These are phyloP conservation scores for Monilinia laxa DNA, from an alignment of 2,329 filamentous ascomycete genomes.

Conservation along the genomic window DNA sequence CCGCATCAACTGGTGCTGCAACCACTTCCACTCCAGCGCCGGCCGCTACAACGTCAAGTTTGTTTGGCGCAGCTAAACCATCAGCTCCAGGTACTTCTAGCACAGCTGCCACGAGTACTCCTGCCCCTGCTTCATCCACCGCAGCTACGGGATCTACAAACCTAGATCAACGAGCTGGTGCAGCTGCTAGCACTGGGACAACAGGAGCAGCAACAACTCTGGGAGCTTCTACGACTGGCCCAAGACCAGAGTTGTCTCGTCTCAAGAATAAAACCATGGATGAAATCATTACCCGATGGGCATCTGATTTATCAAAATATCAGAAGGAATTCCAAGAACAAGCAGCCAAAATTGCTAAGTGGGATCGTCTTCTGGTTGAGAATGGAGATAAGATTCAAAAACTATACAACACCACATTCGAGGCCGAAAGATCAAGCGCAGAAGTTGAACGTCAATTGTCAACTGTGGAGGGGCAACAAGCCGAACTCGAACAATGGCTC, in stretches of 20 bases:
- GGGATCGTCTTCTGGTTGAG: constrained; percentile 90
- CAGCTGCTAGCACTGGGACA: not conserved
- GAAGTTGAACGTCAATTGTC: constrained; percentile 92
- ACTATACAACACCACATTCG: constrained; percentile 86
- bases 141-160: constrained; percentile 39
- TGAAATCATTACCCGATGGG: constrained; percentile 96
- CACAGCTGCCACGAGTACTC: constrained; percentile 19
- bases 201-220: constrained; percentile 42
- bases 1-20: constrained; percentile 19
- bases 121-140: constrained; percentile 31
- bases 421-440: constrained; percentile 87
- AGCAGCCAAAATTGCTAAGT: constrained; percentile 76
- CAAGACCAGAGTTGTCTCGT: constrained; percentile 79
- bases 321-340: constrained; percentile 95
- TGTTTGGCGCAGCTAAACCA: constrained; percentile 38
- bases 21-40: constrained; percentile 30
- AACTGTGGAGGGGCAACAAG: constrained; percentile 87
- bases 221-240: constrained; percentile 75
- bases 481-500: constrained; percentile 83
- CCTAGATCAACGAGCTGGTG: constrained; percentile 6
- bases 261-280: constrained; percentile 99
- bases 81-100: constrained; percentile 22
- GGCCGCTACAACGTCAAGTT: constrained; percentile 32
- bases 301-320: constrained; percentile 90
- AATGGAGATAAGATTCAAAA: constrained; percentile 95